Evolutionary conservation across 106 monocot species (phyloP).

Genomic region (Cymbidium sinense): DNA sequence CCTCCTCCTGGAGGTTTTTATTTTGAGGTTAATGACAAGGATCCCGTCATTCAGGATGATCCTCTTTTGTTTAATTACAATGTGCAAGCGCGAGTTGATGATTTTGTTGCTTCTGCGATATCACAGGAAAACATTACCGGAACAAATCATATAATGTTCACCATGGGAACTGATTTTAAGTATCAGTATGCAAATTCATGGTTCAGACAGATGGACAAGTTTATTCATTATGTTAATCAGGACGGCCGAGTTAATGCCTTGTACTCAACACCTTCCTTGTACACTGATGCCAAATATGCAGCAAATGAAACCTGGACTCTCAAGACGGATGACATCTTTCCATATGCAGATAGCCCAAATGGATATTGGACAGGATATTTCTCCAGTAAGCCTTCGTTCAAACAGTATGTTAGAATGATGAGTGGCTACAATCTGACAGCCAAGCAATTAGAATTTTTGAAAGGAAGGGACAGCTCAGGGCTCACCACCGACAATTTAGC

Average conservation of each 20-base stretch:
- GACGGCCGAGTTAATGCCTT: conserved; percentile 96
- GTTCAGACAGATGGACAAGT: conserved; percentile 90
- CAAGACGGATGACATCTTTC: conserved; percentile 92
- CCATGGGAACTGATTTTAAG: conserved; percentile 95
- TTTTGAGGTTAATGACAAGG: conserved; percentile 80
- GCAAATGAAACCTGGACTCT: conserved; percentile 80
- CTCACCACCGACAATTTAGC: conserved; percentile 60
- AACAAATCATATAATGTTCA: conserved; percentile 90
- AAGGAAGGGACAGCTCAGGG: conserved; percentile 42
- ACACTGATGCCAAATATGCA: conserved; percentile 92
- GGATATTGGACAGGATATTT: conserved; percentile 98
- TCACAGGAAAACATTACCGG: conserved; percentile 81
- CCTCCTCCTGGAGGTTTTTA: conserved; percentile 88
- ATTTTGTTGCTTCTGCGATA: conserved; percentile 86
- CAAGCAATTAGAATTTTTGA: conserved; percentile 88
- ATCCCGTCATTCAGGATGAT: conserved; percentile 93
- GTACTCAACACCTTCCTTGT: conserved; percentile 94
- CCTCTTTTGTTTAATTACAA: conserved; percentile 88
- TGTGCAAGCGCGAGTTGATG: conserved; percentile 89
- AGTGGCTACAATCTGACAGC: conserved; percentile 90
- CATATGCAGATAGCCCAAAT: conserved; percentile 87
- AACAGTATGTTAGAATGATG: conserved; percentile 80
- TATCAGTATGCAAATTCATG: conserved; percentile 92
- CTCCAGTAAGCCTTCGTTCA: conserved; percentile 84
- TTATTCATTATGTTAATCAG: conserved; percentile 88